Base-by-base conservation (phyloP, 306 rosid genomes). In the Fragaria iinumae region DNA sequence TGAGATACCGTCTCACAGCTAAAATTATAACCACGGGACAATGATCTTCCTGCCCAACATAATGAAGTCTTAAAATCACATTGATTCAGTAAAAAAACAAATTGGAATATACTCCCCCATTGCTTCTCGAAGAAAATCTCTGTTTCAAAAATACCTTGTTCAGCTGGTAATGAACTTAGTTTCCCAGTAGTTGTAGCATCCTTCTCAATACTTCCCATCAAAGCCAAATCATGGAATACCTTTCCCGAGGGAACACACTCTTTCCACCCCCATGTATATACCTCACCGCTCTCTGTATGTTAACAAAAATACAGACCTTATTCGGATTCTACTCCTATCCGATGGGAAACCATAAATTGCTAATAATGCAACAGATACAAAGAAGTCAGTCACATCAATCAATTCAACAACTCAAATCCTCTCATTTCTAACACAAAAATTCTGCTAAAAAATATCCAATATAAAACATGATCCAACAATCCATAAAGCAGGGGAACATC, bases 261-360 rank as follows among this genome's bases (percentile, higher is more conserved):
- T 78, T 85, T 93, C 98, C 98, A 93, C 39, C 98, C 98, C 98
- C 98, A 93, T 6, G 93, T 86, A 74, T 86, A 91, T 11, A 87
- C 87, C 64, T 89, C 96, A 78, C 96, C 98, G 43, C 73, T 74
- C 43, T 83, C 97, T 91, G 84, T 62, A 83, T 11, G 72, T n/a
- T 11, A 17, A 81, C 49, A 39, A 81, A 38, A 81, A 27, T 16
- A 81, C 43, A 38, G 5, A 60, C 6, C 25, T 69, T 55, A 17
- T 17, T 52, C 45, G 50, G 1, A 41, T 56, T 47, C 44, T 38
- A 14, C 48, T 55, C 65, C 41, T 1, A 13, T 63, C 23, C 18
- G 5, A 49, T n/a, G 1, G 47, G 18, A 43, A 59, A 9, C 65
- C 17, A 12, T 2, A 56, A 36, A 73, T 39, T 39, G 6, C 39